These are phyloP conservation scores for Sphaerosporella brunnea DNA, from an alignment of 495 filamentous ascomycete genomes.

Conservation along the genomic window DNA sequence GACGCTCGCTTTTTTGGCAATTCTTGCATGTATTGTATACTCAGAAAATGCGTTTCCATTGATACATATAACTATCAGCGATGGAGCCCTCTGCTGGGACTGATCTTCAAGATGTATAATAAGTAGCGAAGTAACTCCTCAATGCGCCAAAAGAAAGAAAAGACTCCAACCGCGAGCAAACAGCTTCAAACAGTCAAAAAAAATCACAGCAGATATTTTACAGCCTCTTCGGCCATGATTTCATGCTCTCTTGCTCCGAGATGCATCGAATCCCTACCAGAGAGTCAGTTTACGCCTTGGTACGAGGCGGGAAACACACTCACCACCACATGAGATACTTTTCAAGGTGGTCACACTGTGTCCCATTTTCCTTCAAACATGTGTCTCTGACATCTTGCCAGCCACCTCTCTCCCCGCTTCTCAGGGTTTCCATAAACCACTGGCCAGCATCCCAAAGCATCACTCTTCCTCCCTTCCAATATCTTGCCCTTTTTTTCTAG, in stretches of 20 bases:
- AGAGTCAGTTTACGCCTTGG: too few relatives aligned
- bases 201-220: conserved; percentile 27
- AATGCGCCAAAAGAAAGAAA: too few relatives aligned
- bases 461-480: conserved; percentile 32
- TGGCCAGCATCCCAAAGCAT: conserved; percentile 36
- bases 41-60: too few relatives aligned
- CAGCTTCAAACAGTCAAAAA: too few relatives aligned
- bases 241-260: conserved; percentile 34
- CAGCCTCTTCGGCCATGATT: conserved; percentile 33
- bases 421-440: conserved; percentile 35
- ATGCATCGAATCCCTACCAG: conserved; percentile 37
- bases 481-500: conserved; percentile 28
- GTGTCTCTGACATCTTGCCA: conserved; percentile 31
- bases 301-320: too few relatives aligned
- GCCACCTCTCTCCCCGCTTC: conserved; percentile 31
- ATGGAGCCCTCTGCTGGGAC: too few relatives aligned
- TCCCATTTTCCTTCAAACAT: conserved; percentile 29
- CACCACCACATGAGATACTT: conserved; percentile 38
- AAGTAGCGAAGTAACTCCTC: too few relatives aligned
- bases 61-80: too few relatives aligned
- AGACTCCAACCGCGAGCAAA: too few relatives aligned
- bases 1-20: too few relatives aligned
- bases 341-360: conserved; percentile 32
- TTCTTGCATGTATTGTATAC: too few relatives aligned
- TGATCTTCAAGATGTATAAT: too few relatives aligned